Evolutionary conservation across 2,329 filamentous ascomycete species (phyloP).

Genomic region (Talaromyces islandicus): DNA sequence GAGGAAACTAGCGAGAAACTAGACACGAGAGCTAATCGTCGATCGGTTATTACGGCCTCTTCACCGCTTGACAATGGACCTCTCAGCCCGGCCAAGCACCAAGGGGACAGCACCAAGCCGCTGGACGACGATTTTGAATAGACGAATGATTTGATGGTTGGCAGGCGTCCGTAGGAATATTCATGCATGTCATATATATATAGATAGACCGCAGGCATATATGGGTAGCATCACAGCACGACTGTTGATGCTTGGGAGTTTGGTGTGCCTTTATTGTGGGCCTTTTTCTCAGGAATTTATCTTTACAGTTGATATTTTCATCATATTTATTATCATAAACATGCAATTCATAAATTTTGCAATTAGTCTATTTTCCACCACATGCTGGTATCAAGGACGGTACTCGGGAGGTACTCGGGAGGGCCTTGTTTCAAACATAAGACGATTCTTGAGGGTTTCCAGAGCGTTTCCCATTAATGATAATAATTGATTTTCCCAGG

Average conservation of each 20-base stretch:
- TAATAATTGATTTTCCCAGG: no score
- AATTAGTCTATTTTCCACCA: no score
- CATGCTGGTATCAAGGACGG: no score
- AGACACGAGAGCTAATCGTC: slow-evolving; percentile 48
- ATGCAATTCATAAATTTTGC: no score
- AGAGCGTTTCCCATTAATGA: no score
- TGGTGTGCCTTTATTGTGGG: neutral
- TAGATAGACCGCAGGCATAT: slow-evolving; percentile 8
- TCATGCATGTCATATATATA: slow-evolving; percentile 4
- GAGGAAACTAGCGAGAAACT: slow-evolving; percentile 51
- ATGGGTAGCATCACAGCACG: neutral
- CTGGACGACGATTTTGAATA: slow-evolving; percentile 45
- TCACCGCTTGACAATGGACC: slow-evolving; percentile 50
- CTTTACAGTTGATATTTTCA: neutral
- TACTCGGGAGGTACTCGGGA: no score
- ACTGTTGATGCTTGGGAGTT: neutral
- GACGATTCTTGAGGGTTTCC: no score
- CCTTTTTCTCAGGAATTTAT: neutral
- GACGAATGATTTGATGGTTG: slow-evolving; percentile 12
- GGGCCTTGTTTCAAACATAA: no score
- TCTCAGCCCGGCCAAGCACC: slow-evolving; percentile 31
- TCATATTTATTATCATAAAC: no score
- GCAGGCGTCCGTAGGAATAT: slow-evolving; percentile 3
- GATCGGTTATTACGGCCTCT: slow-evolving; percentile 48
- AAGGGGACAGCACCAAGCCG: slow-evolving; percentile 26